Percentiles rank a stretch among this genome's conserved stretches.
phyloP scores from a whole-genome alignment of 2,329 filamentous ascomycete species.

The Stemphylium beticola region DNA sequence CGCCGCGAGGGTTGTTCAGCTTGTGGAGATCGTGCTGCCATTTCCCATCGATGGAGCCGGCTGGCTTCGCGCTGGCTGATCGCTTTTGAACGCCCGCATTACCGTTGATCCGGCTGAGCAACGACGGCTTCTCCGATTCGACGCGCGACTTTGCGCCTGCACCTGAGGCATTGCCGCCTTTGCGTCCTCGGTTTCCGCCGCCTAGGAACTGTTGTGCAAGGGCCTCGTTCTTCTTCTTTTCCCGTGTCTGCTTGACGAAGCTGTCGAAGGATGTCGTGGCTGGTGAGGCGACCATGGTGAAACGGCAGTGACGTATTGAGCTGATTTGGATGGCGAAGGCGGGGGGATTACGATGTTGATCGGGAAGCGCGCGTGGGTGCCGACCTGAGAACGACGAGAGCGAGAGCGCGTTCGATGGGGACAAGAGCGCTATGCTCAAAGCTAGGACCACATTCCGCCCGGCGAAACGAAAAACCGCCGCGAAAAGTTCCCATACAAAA shows the following conservation, averaged over 20 bases:
- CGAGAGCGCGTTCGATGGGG: constrained; percentile 20
- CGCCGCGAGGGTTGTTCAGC: constrained; percentile 48
- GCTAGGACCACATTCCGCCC: constrained; percentile 16
- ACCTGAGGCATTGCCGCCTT: constrained; percentile 63
- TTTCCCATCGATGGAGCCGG: constrained; percentile 68
- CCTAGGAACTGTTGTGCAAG: constrained; percentile 77
- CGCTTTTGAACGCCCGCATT: constrained; percentile 69
- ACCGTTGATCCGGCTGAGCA: constrained; percentile 78
- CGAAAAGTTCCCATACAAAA: constrained; percentile 33
- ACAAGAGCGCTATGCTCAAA: constrained; percentile 3
- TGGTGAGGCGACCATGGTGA: constrained; percentile 24
- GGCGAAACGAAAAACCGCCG: constrained; percentile 27
- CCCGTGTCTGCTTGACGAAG: constrained; percentile 55
- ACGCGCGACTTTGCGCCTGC: constrained; percentile 52
- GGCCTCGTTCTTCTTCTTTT: constrained; percentile 73
- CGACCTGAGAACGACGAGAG: constrained; percentile 1
- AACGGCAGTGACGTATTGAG: constrained; percentile 13
- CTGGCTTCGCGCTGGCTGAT: constrained; percentile 50
- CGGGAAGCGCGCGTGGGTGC: constrained; percentile 4
- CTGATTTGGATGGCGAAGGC: neutral
- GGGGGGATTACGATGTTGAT: constrained; percentile 1
- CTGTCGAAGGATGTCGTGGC: constrained; percentile 34
- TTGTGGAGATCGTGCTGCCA: constrained; percentile 75
- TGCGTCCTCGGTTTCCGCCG: constrained; percentile 59
- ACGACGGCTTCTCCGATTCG: constrained; percentile 57